A percentile compares a stretch with the other conserved stretches of the same genome.
Evolutionary conservation across 352 stramenopile species (phyloP).

Genomic region (Globisporangium acanthophoron): DNA sequence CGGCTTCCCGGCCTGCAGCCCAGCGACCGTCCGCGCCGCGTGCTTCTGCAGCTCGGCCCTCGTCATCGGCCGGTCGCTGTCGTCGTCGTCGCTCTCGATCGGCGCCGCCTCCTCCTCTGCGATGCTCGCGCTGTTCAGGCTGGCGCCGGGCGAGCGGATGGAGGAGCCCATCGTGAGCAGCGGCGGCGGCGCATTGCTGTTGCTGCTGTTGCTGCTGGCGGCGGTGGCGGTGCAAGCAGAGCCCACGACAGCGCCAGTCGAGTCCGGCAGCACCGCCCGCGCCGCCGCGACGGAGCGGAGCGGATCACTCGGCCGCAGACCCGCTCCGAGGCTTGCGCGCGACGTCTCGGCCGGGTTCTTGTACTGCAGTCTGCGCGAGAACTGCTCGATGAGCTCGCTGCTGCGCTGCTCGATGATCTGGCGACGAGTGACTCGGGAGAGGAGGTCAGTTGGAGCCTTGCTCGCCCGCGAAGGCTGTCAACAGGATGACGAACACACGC

Average conservation of each 20-base stretch:
- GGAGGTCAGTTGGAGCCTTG: no score
- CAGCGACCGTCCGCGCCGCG: conserved; percentile 44
- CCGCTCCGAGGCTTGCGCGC: conserved; percentile 50
- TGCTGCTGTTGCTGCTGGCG: background rate
- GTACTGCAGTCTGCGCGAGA: conserved; percentile 58
- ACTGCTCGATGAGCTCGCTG: conserved; percentile 77
- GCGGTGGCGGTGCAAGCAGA: background rate
- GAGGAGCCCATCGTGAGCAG: conserved; percentile 9
- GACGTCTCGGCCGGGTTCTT: conserved; percentile 57
- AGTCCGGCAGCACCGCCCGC: conserved; percentile 38
- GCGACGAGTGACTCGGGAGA: no score
- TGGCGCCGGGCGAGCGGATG: conserved; percentile 5
- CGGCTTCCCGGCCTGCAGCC: conserved; percentile 43
- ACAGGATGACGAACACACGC: no score
- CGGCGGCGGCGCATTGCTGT: conserved; percentile 8
- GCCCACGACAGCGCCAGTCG: conserved; percentile 5
- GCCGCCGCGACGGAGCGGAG: conserved; percentile 45
- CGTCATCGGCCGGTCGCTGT: conserved; percentile 55
- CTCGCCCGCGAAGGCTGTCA: no score
- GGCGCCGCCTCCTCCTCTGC: conserved; percentile 37
- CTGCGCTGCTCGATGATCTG: conserved; percentile 81
- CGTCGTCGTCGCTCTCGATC: conserved; percentile 55
- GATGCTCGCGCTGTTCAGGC: conserved; percentile 24
- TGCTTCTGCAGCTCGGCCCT: conserved; percentile 57
- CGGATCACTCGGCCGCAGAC: conserved; percentile 63